Conservation (phyloP, 2,329 filamentous ascomycete species). For the Apiospora malaysiana region DNA sequence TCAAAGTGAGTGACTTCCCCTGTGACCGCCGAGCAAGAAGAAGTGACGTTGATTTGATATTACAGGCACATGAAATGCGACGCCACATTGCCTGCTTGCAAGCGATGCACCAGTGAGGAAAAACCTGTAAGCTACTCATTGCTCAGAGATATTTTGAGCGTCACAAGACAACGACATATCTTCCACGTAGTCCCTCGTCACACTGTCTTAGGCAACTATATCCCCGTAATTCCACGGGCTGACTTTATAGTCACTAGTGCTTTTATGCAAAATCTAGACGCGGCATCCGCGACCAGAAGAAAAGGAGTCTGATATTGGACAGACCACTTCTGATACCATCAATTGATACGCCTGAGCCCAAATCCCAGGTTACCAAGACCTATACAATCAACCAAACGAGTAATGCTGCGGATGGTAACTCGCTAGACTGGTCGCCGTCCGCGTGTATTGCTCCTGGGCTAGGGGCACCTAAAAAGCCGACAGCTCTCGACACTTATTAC, state of each 20-base stretch:
- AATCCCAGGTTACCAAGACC: neutral
- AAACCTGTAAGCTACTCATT: constrained; percentile 36
- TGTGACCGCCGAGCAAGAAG: neutral
- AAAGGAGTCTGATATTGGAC: constrained; percentile 40
- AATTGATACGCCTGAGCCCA: constrained; percentile 24
- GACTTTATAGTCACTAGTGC: constrained; percentile 34
- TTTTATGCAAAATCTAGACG: constrained; percentile 54
- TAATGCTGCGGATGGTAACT: neutral
- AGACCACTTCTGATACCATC: constrained; percentile 32
- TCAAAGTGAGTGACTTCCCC: constrained; percentile 41
- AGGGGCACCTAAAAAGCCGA: constrained; percentile 25
- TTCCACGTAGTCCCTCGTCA: too few species aligned
- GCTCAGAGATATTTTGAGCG: neutral
- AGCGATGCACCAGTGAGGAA: constrained; percentile 46
- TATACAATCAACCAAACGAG: neutral
- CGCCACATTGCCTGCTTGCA: constrained; percentile 48
- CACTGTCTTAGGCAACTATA: neutral
- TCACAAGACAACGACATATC: neutral
- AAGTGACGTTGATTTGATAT: neutral
- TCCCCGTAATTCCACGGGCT: neutral
- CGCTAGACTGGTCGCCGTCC: neutral
- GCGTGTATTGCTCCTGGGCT: neutral
- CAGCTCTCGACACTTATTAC: constrained; percentile 33
- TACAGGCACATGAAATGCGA: constrained; percentile 51
- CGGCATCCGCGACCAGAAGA: constrained; percentile 46